Percentiles rank a stretch among this genome's conserved stretches.
Conservation (phyloP, 129 eudicot species). For the Ambrosia trifida region DNA sequence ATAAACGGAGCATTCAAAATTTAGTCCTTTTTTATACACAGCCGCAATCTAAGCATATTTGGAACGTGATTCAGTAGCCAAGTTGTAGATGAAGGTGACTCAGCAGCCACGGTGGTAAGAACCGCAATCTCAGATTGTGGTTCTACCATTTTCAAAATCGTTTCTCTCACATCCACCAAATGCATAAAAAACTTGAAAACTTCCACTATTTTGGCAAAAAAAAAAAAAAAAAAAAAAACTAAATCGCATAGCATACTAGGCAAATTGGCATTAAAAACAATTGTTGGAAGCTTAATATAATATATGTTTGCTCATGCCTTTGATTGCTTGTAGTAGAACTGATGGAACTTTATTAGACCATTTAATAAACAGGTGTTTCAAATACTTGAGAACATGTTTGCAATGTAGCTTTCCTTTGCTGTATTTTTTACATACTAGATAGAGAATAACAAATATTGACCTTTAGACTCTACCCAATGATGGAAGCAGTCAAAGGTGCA, state of each 20-base stretch:
- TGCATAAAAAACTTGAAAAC: too few species aligned
- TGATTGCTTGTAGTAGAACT: background rate
- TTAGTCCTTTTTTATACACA: too few species aligned
- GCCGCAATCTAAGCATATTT: too few species aligned
- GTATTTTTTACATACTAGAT: background rate
- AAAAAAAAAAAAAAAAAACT: too few species aligned
- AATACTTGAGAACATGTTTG: background rate
- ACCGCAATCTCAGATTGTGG: too few species aligned
- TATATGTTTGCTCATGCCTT: conserved; percentile 16
- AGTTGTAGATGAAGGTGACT: too few species aligned
- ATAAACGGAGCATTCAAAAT: too few species aligned
- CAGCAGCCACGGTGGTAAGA: too few species aligned
- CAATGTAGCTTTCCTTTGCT: background rate
- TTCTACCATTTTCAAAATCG: too few species aligned
- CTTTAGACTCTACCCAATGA: conserved; percentile 88
- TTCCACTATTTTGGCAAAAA: too few species aligned
- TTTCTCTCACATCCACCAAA: too few species aligned
- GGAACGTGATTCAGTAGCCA: too few species aligned
- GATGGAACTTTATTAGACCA: background rate
- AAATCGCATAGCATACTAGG: background rate
- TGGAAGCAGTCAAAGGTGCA: conserved; percentile 96
- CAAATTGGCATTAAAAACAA: conserved; percentile 10
- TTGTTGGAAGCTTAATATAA: background rate
- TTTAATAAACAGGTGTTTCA: conserved; percentile 9
- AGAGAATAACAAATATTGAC: conserved; percentile 16